Conservation (phyloP, 2,329 filamentous ascomycete species). For the Botrytis squamosa region DNA sequence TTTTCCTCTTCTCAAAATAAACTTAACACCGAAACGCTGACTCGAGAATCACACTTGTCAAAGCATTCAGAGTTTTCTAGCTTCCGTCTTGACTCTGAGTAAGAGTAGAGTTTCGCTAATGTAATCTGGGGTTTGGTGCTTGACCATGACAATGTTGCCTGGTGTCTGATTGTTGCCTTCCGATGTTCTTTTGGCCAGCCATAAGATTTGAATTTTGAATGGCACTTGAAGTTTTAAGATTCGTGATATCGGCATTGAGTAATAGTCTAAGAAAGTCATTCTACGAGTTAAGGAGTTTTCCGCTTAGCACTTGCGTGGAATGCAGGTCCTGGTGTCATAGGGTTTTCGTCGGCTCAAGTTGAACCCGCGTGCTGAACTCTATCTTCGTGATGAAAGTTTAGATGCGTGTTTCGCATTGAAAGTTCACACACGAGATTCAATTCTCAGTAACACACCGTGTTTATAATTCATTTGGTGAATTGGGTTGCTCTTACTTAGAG, state of each 20-base stretch:
- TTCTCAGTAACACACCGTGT: neutral
- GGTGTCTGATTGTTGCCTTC: neutral
- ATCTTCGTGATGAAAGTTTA: neutral
- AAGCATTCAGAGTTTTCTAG: conserved; percentile 2
- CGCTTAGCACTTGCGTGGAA: neutral
- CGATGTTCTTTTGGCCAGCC: neutral
- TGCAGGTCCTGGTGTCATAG: neutral
- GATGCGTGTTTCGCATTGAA: neutral
- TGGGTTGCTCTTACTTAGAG: neutral
- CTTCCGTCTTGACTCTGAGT: conserved; percentile 3
- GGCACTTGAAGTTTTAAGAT: neutral
- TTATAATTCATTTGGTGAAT: neutral
- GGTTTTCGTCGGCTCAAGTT: neutral
- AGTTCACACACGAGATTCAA: neutral
- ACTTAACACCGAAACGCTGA: neutral
- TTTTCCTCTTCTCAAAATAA: neutral
- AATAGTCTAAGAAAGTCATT: neutral
- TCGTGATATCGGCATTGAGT: neutral
- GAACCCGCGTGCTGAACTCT: neutral
- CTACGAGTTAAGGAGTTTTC: neutral
- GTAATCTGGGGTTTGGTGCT: neutral
- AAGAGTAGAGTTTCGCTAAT: neutral
- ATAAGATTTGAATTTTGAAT: neutral
- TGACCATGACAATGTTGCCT: neutral
- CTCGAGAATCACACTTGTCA: conserved; percentile 5